Evolutionary conservation across 202 grass and related monocot genomes (phyloP).

Genomic region (Zizania palustris): DNA sequence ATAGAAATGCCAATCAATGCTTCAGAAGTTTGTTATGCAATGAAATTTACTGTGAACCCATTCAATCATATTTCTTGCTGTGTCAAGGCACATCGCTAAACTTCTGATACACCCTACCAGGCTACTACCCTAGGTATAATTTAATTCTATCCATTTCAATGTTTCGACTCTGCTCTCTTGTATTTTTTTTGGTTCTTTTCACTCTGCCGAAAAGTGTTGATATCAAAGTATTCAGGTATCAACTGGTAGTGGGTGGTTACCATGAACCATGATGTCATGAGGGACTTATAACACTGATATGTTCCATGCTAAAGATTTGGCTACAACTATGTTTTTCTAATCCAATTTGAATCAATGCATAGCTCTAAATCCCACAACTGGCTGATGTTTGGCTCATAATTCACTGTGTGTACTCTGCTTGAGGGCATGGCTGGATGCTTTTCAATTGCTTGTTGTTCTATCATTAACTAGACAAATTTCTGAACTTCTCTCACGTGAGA

Average conservation of each 20-base stretch:
- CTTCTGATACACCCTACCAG: too few species aligned
- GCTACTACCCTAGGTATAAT: too few species aligned
- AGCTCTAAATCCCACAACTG: neutral
- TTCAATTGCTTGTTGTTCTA: neutral
- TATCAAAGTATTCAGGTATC: too few species aligned
- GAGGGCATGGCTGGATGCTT: slow-evolving; percentile 5
- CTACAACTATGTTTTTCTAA: neutral
- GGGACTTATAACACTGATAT: too few species aligned
- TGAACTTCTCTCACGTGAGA: neutral
- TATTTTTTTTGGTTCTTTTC: too few species aligned
- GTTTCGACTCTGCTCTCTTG: neutral
- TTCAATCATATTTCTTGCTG: neutral
- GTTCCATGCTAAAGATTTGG: too few species aligned
- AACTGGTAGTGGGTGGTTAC: too few species aligned
- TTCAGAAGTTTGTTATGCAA: too few species aligned
- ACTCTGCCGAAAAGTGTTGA: too few species aligned
- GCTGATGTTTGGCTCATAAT: neutral
- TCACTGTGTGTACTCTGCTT: neutral
- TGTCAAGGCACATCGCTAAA: neutral
- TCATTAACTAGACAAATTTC: slow-evolving; percentile 12
- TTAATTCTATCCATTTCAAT: neutral
- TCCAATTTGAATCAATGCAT: neutral
- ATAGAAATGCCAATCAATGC: neutral
- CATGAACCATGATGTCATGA: too few species aligned
- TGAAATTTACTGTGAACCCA: too few species aligned